A percentile compares a stretch with the other conserved stretches of the same genome.
Conservation (phyloP, 345 rosid genomes). For the Heritiera littoralis region DNA sequence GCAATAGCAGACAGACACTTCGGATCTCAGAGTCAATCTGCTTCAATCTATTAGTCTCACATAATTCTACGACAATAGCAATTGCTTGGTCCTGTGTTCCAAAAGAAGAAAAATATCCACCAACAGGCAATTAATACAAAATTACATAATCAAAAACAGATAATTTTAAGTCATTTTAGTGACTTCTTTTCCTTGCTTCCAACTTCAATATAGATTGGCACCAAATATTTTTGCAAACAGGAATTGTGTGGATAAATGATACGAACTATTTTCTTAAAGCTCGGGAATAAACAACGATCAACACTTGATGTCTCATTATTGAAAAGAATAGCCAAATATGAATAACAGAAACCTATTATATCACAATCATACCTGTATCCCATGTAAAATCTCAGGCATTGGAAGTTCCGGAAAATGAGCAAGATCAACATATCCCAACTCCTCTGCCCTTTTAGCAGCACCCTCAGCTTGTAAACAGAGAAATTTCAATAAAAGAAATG, state of each 20-base stretch:
- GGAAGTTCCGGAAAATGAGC: conserved; percentile 94
- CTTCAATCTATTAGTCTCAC: conserved; percentile 46
- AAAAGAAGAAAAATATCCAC: conserved; percentile 7
- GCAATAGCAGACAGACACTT: conserved; percentile 52
- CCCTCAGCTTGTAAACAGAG: conserved; percentile 84
- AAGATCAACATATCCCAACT: conserved; percentile 81
- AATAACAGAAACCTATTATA: background rate
- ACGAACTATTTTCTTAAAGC: background rate
- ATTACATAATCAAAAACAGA: background rate
- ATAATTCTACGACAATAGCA: conserved; percentile 58
- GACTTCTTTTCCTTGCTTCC: background rate
- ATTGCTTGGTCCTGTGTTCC: conserved; percentile 77
- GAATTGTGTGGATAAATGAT: background rate
- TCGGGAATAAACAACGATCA: background rate
- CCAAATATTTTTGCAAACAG: background rate
- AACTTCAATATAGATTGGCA: background rate
- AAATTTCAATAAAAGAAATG: conserved; percentile 74
- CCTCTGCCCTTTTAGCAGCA: conserved; percentile 82
- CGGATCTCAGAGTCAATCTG: conserved; percentile 47
- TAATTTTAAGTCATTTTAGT: background rate
- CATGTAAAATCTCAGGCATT: conserved; percentile 90
- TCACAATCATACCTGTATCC: conserved; percentile 64
- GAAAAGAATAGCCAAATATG: background rate
- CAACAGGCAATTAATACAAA: background rate
- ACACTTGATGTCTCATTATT: background rate